Percentiles rank a stretch among this genome's conserved stretches.
These are phyloP conservation scores for Aspergillus avenaceus DNA, from an alignment of 495 filamentous ascomycete species.

Conservation along the genomic window DNA sequence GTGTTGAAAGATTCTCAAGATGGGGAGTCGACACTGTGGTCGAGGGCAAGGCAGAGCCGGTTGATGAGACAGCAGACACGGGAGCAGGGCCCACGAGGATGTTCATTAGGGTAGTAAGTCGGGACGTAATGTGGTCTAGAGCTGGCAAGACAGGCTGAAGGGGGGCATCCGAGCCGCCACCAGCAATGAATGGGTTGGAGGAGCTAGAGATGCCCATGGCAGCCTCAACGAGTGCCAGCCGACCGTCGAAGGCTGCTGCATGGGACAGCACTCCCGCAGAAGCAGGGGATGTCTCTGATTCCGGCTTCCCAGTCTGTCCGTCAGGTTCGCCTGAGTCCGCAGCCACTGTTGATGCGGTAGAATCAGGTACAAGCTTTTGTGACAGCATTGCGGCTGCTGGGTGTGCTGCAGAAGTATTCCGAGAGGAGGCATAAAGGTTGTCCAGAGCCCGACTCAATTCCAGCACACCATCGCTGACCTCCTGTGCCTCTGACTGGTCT, in stretches of 20 bases:
- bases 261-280: constrained; percentile 63
- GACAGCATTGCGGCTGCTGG: constrained; percentile 35
- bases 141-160: constrained; percentile 76
- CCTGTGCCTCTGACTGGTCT: constrained; percentile 20
- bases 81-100: constrained; percentile 41
- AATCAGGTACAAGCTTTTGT: constrained; percentile 24
- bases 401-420: constrained; percentile 21
- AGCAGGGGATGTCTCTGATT: constrained; percentile 38
- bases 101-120: constrained; percentile 38
- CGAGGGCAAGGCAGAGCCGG: constrained; percentile 13
- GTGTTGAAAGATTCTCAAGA: constrained; percentile 69
- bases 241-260: constrained; percentile 81
- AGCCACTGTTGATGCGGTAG: constrained; percentile 3
- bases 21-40: constrained; percentile 34
- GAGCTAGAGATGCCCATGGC: constrained; percentile 72
- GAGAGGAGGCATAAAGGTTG: constrained; percentile 44
- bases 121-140: constrained; percentile 58
- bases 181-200: constrained; percentile 58
- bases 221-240: constrained; percentile 73
- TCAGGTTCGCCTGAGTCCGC: not conserved
- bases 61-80: constrained; percentile 21
- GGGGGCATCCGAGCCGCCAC: constrained; percentile 54
- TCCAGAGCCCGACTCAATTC: constrained; percentile 65
- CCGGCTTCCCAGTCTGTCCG: constrained; percentile 1
- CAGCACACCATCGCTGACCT: constrained; percentile 45